Conservation (phyloP, 2,329 filamentous ascomycete genomes). For the Talaromyces sp. region DNA sequence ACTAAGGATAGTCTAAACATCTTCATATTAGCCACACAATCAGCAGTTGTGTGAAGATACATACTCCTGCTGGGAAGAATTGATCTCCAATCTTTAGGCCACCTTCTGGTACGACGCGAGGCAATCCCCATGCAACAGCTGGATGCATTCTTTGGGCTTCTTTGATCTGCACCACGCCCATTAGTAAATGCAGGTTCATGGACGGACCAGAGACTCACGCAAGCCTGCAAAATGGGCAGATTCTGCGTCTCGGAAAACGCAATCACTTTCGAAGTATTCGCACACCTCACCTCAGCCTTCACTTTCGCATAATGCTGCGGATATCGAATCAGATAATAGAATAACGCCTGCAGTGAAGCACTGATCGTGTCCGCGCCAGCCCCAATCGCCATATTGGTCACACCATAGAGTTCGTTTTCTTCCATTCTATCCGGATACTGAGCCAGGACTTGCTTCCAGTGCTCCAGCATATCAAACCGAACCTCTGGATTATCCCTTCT, state of each 20-base stretch:
- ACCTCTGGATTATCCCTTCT: constrained; percentile 8
- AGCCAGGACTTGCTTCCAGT: constrained; percentile 8
- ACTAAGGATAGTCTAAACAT: constrained; percentile 27
- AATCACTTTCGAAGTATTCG: not conserved
- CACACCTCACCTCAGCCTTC: not conserved
- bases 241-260: constrained; percentile 27
- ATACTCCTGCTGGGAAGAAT: constrained; percentile 23
- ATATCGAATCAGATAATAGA: constrained; percentile 34
- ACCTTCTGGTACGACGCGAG: constrained; percentile 20
- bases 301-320: not conserved
- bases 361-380: constrained; percentile 39
- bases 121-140: constrained; percentile 16
- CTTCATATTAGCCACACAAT: not conserved
- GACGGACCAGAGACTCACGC: constrained; percentile 20
- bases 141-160: constrained; percentile 20
- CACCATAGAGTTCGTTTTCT: constrained; percentile 32
- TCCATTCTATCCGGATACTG: constrained; percentile 25
- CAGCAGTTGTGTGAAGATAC: not conserved
- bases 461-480: constrained; percentile 13
- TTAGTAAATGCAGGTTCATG: not conserved
- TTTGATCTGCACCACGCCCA: constrained; percentile 18
- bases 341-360: constrained; percentile 32
- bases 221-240: constrained; percentile 32
- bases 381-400: constrained; percentile 32
- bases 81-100: constrained; percentile 7